Percentiles rank a stretch among this genome's conserved stretches.
These are phyloP conservation scores for Globisporangium lucens DNA, from an alignment of 352 stramenopile genomes.

Conservation along the genomic window DNA sequence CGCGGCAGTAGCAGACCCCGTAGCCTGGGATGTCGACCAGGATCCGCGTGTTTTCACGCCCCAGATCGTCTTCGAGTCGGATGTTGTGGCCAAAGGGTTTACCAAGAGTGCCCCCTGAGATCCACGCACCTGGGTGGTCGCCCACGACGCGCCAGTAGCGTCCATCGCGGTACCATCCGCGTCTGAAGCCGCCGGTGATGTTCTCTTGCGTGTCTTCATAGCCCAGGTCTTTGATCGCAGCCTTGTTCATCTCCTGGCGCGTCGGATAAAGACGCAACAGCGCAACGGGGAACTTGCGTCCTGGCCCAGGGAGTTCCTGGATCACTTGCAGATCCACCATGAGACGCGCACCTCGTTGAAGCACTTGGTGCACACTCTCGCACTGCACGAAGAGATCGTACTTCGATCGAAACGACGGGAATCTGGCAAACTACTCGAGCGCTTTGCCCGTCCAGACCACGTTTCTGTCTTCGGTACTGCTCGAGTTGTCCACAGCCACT, in stretches of 20 bases:
- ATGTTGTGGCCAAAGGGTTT: neutral
- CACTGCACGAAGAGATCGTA: constrained; percentile 8
- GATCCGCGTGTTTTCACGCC: constrained; percentile 1
- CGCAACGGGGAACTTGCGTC: constrained; percentile 3
- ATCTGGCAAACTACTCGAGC: neutral
- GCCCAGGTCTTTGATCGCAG: neutral
- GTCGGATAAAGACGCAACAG: constrained; percentile 1
- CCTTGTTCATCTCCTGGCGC: neutral
- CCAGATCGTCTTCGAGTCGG: neutral
- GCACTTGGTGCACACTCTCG: constrained; percentile 1
- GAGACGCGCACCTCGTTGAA: neutral
- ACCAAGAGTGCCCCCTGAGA: neutral
- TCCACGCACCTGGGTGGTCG: neutral
- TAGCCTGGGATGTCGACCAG: constrained; percentile 6
- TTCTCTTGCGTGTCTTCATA: constrained; percentile 2
- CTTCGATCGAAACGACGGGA: constrained; percentile 5
- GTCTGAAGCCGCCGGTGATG: neutral
- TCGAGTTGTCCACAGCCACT: neutral
- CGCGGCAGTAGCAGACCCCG: constrained; percentile 7
- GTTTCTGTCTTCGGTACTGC: neutral
- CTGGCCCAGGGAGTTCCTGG: constrained; percentile 1
- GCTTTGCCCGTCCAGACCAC: constrained; percentile 5
- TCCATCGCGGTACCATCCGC: constrained; percentile 8
- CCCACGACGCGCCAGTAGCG: constrained; percentile 7
- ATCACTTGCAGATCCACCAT: constrained; percentile 2